Base-by-base conservation (phyloP, 2,329 filamentous ascomycete species). In the Cephalotrichum gorgonifer region DNA sequence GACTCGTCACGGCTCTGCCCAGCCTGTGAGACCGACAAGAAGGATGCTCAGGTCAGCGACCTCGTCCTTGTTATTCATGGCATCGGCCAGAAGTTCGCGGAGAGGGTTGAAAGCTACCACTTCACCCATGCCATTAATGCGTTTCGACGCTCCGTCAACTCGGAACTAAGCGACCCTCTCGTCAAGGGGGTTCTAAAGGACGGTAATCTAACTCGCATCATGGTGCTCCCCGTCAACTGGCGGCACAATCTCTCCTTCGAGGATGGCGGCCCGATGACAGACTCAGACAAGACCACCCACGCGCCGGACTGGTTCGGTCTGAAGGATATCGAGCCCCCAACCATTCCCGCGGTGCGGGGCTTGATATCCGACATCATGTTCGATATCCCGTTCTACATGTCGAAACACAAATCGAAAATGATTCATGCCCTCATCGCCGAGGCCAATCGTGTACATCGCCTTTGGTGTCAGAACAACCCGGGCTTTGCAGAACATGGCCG, bases 291-390 rank as follows among this genome's bases (percentile, higher is more conserved):
- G 50, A 64, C 64, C 6, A 64, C 71, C n/a, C 73, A 82, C 49
- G 73, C 76, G 2, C 69, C 76, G 4, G 73, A 79, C 28, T 83
- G 83, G 35, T 78, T 76, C 55, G 63, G 67, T 0, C 72, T 98
- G 14, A 86, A 90, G 56, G 90, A 97, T 56, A 96, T 98, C 55
- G 95, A 95, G 5, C 90, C 89, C 1, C 79, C 83, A 39, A 93
- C 88, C 0, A 87, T 98, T 27, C 90, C 91, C 0, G 89, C 88
- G 1, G 85, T 98, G n/a, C 83, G 93, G 43, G 88, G 86, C 60
- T 81, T 98, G 61, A 94, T 98, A 53, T 94, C 87, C 39, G 93
- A 98, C 63, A 88, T 98, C 57, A 96, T 98, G 88, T 84, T 97
- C 45, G 93, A 98, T 62, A 91, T 98, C 45, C 93, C 93, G 0